These are phyloP conservation scores for Elasticomyces elasticus DNA, from an alignment of 495 filamentous ascomycete species.

Conservation along the genomic window DNA sequence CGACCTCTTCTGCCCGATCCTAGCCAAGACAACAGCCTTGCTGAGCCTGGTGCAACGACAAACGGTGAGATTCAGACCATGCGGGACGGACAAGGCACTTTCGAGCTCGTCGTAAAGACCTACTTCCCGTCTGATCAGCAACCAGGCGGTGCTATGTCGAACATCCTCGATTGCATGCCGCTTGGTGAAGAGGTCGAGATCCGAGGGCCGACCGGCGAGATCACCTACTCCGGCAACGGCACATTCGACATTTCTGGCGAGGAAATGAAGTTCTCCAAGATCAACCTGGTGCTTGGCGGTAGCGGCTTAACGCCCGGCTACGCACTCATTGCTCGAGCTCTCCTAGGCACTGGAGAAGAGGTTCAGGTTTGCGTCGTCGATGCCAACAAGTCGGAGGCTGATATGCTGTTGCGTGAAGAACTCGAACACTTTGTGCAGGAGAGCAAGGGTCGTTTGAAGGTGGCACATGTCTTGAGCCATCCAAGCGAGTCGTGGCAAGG, in stretches of 20 bases:
- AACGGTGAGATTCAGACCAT: constrained; percentile 1
- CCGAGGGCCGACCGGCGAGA: constrained; percentile 22
- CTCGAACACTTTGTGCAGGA: constrained; percentile 24
- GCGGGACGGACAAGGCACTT: constrained; percentile 18
- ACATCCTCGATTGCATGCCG: constrained; percentile 27
- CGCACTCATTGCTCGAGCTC: constrained; percentile 28
- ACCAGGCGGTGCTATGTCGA: constrained; percentile 25
- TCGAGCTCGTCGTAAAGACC: constrained; percentile 23
- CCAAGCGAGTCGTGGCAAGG: constrained; percentile 29
- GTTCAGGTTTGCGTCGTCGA: constrained; percentile 29
- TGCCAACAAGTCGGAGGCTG: constrained; percentile 35
- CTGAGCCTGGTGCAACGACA: not conserved
- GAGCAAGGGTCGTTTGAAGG: constrained; percentile 25
- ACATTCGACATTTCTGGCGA: constrained; percentile 18
- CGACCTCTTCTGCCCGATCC: constrained; percentile 19
- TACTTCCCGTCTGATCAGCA: constrained; percentile 25
- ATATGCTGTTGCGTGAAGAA: constrained; percentile 30
- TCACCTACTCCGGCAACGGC: constrained; percentile 22
- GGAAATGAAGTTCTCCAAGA: constrained; percentile 18
- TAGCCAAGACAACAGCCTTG: not conserved
- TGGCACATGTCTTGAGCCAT: constrained; percentile 32
- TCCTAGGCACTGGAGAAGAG: constrained; percentile 16
- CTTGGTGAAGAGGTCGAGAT: constrained; percentile 26
- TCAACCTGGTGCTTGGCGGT: constrained; percentile 20
- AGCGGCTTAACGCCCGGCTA: constrained; percentile 30